Percentiles rank a stretch among this genome's conserved stretches.
These are phyloP conservation scores for Rubus parviflorus DNA, from an alignment of 306 rosid species.

Conservation along the genomic window DNA sequence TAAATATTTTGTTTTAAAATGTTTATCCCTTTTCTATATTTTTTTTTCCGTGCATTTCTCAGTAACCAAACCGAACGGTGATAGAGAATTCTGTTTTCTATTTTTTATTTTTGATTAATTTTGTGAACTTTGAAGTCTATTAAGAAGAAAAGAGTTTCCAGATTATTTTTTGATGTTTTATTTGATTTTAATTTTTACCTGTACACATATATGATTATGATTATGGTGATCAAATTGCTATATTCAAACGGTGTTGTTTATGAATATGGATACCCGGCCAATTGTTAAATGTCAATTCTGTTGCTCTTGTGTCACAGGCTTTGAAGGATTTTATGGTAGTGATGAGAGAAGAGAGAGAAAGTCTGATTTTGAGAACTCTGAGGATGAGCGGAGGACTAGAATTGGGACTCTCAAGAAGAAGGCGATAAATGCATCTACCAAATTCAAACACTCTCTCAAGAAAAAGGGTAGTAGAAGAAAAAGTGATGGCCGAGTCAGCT, in stretches of 20 bases:
- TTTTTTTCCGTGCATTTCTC: not conserved
- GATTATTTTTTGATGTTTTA: not conserved
- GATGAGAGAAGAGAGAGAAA: slow-evolving; percentile 86
- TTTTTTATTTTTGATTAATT: not conserved
- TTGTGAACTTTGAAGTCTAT: not conserved
- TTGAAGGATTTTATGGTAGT: slow-evolving; percentile 92
- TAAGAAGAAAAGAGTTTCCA: not conserved
- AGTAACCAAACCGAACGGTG: not conserved
- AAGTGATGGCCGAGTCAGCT: slow-evolving; percentile 86
- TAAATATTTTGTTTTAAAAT: not conserved
- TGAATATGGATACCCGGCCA: not conserved
- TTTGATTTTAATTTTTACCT: not conserved
- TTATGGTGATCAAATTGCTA: no score
- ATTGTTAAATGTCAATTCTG: slow-evolving; percentile 7
- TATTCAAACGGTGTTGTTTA: not conserved
- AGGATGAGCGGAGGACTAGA: slow-evolving; percentile 89
- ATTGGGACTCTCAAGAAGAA: slow-evolving; percentile 93
- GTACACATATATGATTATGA: no score
- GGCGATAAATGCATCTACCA: slow-evolving; percentile 90
- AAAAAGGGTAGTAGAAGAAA: slow-evolving; percentile 81
- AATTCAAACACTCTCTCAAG: slow-evolving; percentile 84
- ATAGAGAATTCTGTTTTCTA: not conserved
- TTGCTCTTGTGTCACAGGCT: slow-evolving; percentile 49
- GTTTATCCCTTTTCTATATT: not conserved
- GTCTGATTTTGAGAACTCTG: slow-evolving; percentile 92